Evolutionary conservation across 2,329 filamentous ascomycete species (phyloP), one percentile per base, ranked within the genome.

Genomic region (Beauveria bassiana): DNA sequence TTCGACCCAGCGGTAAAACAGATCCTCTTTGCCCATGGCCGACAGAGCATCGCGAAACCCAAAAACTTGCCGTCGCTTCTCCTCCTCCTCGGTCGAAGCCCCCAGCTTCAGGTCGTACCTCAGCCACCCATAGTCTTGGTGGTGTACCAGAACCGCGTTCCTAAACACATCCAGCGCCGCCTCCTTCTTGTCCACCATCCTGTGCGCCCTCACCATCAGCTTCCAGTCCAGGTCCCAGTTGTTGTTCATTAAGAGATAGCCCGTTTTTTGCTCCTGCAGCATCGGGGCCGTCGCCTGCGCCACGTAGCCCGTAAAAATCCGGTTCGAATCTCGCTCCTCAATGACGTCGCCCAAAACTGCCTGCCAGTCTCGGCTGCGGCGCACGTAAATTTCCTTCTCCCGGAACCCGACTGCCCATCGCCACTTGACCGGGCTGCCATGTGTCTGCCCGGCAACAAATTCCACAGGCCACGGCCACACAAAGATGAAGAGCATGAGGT

Each of bases 1-100:
- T 77, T 97, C 93, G 54, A 96, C 90, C 91, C 92, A 96, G 61
- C 88, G 85, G 77, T 90, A 96, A 77, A 97, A 97, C 59, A 97
- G 73, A 65, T 89, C 86, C 73, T 96, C 93, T 75, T 96, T 96
- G 49, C 89, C 91, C 73, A 95, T 80, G 3, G 81, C 81, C 1
- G 83, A 81, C 67, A 97, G 79, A 22, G 86, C 86, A 49, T 95
- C 88, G 68, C 90, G 87, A 72, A 97, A 96, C 3, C 83, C 81
- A 64, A 95, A 84, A 9, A 97, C 87, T 74, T 95, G 91, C 65
- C 86, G 83, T 66, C 86, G 78, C 53, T 83, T 82, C 64, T 86
- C 81, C 62, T 89, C 86, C 66, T 88, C 84, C 47, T 81, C 78
- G 2, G 73, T 73, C 1, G 76, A 73, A 20, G 77, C 74, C 61